phyloP scores from a whole-genome alignment of 208 protist genomes.

The Acanthamoeba triangularis region DNA sequence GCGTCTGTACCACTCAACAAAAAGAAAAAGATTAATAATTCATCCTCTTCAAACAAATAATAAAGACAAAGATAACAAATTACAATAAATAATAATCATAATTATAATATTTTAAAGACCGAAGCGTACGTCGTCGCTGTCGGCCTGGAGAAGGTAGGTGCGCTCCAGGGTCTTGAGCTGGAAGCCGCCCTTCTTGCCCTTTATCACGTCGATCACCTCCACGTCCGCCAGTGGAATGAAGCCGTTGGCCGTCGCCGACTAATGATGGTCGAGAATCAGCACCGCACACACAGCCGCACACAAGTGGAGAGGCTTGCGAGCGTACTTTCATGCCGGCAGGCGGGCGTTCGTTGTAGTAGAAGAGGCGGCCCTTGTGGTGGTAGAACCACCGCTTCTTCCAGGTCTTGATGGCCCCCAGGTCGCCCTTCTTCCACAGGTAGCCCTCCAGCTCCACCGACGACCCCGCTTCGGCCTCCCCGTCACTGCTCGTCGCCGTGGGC shows the following conservation, averaged over 20 bases:
- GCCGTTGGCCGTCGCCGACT: constrained; percentile 5
- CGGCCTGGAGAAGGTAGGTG: constrained; percentile 65
- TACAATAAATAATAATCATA: no score
- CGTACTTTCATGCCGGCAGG: neutral
- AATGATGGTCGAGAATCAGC: neutral
- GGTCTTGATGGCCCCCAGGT: constrained; percentile 69
- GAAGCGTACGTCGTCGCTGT: neutral
- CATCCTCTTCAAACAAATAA: neutral
- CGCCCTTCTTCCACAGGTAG: constrained; percentile 72
- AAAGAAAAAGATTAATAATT: neutral
- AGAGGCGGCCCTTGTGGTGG: constrained; percentile 45
- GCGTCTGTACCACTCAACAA: neutral
- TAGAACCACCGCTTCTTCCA: constrained; percentile 77
- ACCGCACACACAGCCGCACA: neutral
- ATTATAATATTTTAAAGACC: no score
- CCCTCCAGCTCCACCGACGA: constrained; percentile 33
- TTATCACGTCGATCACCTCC: constrained; percentile 40
- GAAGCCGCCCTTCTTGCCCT: constrained; percentile 60
- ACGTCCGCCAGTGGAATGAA: constrained; percentile 67
- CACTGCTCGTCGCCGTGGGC: neutral
- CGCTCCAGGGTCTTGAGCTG: constrained; percentile 66
- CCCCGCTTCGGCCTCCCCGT: constrained; percentile 20
- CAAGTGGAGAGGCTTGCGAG: neutral
- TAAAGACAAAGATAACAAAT: no score
- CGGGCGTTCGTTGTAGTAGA: constrained; percentile 65